Evolutionary conservation across 1,284 basidiomycete species (phyloP), one percentile per base, ranked within the genome.

Genomic region (Pseudozyma sp.): DNA sequence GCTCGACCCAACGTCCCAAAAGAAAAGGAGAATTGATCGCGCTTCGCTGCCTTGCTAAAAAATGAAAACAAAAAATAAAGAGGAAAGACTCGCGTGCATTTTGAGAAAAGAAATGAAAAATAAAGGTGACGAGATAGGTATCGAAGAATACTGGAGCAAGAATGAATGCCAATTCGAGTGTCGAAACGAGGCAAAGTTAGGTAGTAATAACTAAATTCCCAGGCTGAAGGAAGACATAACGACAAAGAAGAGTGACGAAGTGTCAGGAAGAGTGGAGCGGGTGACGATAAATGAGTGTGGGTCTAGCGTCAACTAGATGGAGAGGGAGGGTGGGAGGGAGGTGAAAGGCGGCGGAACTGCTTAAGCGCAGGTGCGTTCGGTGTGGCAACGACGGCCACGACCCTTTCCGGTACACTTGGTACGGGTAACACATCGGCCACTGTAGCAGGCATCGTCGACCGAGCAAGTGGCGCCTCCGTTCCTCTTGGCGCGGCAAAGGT

Each of bases 301-400:
- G 44, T 40, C 62, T 65, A 65, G 62, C 47, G 56, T 56, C 51
- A 52, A 58, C 55, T 54, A 59, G 56, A 38, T 38, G 21, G 19
- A 10, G 11, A 25, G 25, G 12, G 12, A 34, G 21, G 21, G 12
- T 9, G 3, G 38, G 21, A 9, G 36, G 18, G 38, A 31, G n/a
- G 19, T 36, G 14, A 31, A 38, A 11, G 10, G 1, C 11, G 21
- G 25, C n/a, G 39, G 14, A 5, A 45, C 35, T 12, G 67, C 19
- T 71, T 66, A 71, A 43, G 53, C 50, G 52, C 69, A 71, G 35
- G 50, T 66, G 42, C 35, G 42, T 62, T 65, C 64, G 36, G 45
- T 52, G 7, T 45, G 47, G 62, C 69, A 66, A 31, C 3, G 34
- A 47, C 45, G 39, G 39, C 39, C 25, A 31, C 25, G 25, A 31